phyloP scores from a whole-genome alignment of 305 asterid species.

The Solanum hybrid region DNA sequence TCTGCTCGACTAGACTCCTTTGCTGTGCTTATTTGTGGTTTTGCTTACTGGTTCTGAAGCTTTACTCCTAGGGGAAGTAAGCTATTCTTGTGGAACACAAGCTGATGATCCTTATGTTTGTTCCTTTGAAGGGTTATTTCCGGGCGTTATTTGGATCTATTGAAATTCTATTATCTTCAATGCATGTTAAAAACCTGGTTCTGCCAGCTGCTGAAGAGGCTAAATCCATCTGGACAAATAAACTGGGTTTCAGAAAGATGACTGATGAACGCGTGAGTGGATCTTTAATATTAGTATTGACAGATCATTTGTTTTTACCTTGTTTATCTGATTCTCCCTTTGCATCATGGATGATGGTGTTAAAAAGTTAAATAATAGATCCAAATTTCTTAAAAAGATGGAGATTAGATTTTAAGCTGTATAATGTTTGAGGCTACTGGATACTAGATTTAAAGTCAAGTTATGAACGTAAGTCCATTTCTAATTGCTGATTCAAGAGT shows the following conservation, averaged over 20 bases:
- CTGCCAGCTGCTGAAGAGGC: slow-evolving; percentile 99
- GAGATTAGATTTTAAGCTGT: neutral
- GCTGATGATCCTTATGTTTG: slow-evolving; percentile 3
- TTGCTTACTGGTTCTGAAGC: neutral
- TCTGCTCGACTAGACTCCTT: neutral
- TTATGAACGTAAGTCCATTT: neutral
- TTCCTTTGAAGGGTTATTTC: slow-evolving; percentile 64
- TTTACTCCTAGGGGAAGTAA: neutral
- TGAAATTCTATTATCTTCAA: slow-evolving; percentile 57
- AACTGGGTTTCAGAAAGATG: slow-evolving; percentile 81
- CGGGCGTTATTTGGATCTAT: slow-evolving; percentile 83
- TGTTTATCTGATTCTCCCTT: neutral
- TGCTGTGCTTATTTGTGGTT: neutral
- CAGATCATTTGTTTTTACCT: neutral
- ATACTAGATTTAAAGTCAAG: neutral
- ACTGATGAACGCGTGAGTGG: slow-evolving; percentile 68
- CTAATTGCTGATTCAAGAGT: neutral
- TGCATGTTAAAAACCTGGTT: slow-evolving; percentile 74
- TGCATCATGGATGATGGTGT: neutral
- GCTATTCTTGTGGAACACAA: neutral
- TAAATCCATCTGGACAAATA: slow-evolving; percentile 90
- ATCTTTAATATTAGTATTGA: neutral
- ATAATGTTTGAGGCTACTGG: neutral
- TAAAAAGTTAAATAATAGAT: neutral
- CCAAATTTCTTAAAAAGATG: neutral